Evolutionary conservation across 495 filamentous ascomycete genomes (phyloP).

Genomic region (Rostrohypoxylon terebratum): DNA sequence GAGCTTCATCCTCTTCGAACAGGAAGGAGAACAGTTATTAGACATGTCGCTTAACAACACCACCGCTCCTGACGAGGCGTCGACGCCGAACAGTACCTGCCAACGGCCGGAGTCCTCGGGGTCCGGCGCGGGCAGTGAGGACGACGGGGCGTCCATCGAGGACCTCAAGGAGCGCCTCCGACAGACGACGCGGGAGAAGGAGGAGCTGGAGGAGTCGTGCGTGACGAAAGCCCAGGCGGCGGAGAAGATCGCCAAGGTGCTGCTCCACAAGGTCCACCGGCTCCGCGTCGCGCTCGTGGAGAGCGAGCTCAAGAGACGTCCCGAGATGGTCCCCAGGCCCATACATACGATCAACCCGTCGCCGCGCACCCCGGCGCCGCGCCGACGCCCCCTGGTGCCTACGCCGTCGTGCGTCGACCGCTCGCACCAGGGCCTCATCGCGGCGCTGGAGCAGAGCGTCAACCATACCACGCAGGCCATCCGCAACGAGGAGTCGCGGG

Average conservation of each 20-base stretch:
- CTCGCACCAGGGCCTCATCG: neutral
- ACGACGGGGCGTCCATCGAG: neutral
- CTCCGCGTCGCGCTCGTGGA: neutral
- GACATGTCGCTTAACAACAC: neutral
- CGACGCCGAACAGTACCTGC: neutral
- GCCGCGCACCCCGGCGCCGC: neutral
- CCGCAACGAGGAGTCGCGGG: neutral
- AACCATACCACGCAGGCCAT: neutral
- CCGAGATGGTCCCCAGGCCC: neutral
- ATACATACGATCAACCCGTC: neutral
- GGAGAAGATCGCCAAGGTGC: neutral
- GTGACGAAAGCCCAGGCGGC: neutral
- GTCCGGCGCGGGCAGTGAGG: neutral
- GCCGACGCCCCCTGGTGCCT: neutral
- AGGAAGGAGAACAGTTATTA: neutral
- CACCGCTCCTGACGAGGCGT: slow-evolving; percentile 8
- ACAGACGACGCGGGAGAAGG: neutral
- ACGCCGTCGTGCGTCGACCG: neutral
- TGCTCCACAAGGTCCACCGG: neutral
- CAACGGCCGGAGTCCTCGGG: neutral
- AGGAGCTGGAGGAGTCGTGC: slow-evolving; percentile 1
- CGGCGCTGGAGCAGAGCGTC: neutral
- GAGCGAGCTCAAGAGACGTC: neutral
- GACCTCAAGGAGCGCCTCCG: slow-evolving; percentile 12
- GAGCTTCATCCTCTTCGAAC: neutral